phyloP scores from a whole-genome alignment of 495 filamentous ascomycete genomes.

The Pyronema omphalodes region DNA sequence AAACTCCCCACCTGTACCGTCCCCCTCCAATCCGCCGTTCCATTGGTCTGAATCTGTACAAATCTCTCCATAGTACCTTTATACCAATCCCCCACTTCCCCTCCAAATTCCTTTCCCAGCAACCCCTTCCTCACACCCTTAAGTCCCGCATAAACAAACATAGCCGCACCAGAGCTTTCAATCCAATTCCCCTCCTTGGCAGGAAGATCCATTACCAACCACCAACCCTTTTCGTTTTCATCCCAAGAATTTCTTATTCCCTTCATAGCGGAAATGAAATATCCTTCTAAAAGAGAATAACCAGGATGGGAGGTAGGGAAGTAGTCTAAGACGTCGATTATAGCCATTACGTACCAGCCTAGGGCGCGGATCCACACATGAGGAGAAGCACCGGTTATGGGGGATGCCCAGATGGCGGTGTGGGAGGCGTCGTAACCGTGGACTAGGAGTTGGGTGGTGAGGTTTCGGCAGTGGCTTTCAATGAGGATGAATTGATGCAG shows the following conservation, averaged over 20 bases:
- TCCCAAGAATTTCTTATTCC: constrained; percentile 32
- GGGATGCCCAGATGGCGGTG: constrained; percentile 37
- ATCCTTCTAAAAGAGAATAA: constrained; percentile 23
- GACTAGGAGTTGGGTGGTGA: constrained; percentile 31
- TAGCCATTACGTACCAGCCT: constrained; percentile 42
- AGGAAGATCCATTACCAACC: constrained; percentile 36
- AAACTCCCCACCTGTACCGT: constrained; percentile 40
- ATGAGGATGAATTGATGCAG: constrained; percentile 35
- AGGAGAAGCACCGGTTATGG: constrained; percentile 35
- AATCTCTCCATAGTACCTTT: constrained; percentile 16
- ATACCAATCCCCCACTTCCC: background rate
- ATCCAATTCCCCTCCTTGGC: constrained; percentile 37
- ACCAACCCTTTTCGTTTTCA: constrained; percentile 35
- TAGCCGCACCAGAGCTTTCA: constrained; percentile 40
- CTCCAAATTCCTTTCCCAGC: constrained; percentile 8
- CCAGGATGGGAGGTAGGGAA: constrained; percentile 26
- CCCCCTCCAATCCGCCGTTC: constrained; percentile 33
- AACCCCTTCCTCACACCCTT: constrained; percentile 34
- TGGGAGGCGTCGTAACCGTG: constrained; percentile 42
- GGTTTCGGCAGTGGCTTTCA: constrained; percentile 33
- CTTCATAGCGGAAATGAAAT: constrained; percentile 28
- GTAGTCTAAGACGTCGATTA: constrained; percentile 37
- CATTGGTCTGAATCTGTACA: constrained; percentile 28
- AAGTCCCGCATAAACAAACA: constrained; percentile 39
- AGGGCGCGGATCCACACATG: constrained; percentile 39